phyloP scores from a whole-genome alignment of 805 yeast species.

The Kodamaea lidongshanica region DNA sequence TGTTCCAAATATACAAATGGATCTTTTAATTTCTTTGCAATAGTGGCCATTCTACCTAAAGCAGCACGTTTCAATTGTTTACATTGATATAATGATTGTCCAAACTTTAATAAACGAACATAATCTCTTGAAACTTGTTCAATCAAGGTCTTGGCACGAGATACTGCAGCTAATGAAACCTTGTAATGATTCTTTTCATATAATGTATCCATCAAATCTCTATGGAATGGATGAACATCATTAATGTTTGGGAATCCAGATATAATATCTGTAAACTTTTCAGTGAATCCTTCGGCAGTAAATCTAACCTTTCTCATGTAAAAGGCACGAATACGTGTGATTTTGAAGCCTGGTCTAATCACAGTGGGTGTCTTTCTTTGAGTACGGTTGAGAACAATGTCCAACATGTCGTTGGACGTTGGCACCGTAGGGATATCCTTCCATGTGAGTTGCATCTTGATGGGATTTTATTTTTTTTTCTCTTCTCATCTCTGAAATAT shows the following conservation, averaged over 20 bases:
- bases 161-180: conserved; percentile 89
- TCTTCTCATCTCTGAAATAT: conserved; percentile 4
- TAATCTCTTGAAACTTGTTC: conserved; percentile 97
- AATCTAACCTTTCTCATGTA: conserved; percentile 97
- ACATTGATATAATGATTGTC: conserved; percentile 97
- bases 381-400: conserved; percentile 92
- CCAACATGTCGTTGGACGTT: conserved; percentile 85
- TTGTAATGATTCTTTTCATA: conserved; percentile 98
- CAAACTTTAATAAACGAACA: conserved; percentile 87
- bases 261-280: conserved; percentile 80
- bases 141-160: conserved; percentile 87
- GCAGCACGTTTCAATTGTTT: conserved; percentile 98
- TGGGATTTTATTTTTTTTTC: conserved; percentile 3
- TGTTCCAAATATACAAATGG: conserved; percentile 91
- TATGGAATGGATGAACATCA: conserved; percentile 97
- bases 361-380: conserved; percentile 99
- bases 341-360: conserved; percentile 91
- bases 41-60: conserved; percentile 98
- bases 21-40: conserved; percentile 90
- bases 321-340: conserved; percentile 92
- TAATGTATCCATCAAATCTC: conserved; percentile 95
- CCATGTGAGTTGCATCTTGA: conserved; percentile 91
- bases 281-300: conserved; percentile 93
- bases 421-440: conserved; percentile 97
- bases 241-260: conserved; percentile 92